Evolutionary conservation across 495 filamentous ascomycete genomes (phyloP), one percentile per base, ranked within the genome.

Genomic region (Penicillium parvum): DNA sequence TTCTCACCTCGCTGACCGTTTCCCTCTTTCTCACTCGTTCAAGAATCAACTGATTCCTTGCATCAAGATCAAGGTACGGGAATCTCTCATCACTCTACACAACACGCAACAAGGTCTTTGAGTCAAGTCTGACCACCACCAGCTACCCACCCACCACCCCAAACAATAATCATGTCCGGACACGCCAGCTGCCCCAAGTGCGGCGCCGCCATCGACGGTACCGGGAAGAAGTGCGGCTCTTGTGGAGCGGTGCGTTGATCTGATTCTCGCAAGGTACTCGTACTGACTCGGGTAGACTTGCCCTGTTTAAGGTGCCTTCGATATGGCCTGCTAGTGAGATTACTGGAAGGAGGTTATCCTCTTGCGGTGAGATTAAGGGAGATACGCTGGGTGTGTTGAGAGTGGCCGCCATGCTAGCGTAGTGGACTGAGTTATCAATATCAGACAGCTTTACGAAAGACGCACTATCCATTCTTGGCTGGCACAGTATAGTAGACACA

Each of bases 101-200:
- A n/a, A n/a, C n/a, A n/a, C n/a, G n/a, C n/a, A n/a, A n/a, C n/a
- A n/a, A n/a, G n/a, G n/a, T n/a, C n/a, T n/a, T n/a, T n/a, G n/a
- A n/a, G n/a, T n/a, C n/a, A n/a, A n/a, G n/a, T n/a, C n/a, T n/a
- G n/a, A n/a, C 30, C 30, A 37, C 36, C 15, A 8, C 7, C 3
- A 11, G 2, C 20, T 9, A 34, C 33, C 25, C 26, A 23, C 43
- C 25, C 32, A 32, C 38, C n/a, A 34, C 15, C 23, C 16, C 19
- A 16, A 25, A 37, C 29, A 12, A 41, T 17, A 36, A 49, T 32
- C 30, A 61, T 61, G 54, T 54, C 54, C 40, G 57, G 43, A 37
- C 62, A 66, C 61, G 18, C 50, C 34, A 30, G 36, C 41, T 69
- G 66, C 57, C 66, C 66, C 44, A 66, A 60, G 46, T 69, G 66